Base-by-base conservation (phyloP, 169 alveolate species). In the Cryptosporidium baileyi region DNA sequence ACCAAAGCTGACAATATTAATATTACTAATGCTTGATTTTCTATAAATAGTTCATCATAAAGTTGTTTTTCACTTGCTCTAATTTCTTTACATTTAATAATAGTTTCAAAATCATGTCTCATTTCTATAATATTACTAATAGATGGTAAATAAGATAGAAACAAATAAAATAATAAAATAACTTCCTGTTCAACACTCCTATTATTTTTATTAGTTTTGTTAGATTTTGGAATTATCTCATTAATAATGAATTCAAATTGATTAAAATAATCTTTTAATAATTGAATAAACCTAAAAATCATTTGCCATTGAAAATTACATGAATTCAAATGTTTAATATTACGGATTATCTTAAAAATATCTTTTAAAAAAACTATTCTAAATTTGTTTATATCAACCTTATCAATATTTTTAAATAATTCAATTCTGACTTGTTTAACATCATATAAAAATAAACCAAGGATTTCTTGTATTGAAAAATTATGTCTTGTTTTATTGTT, bases 1-100 rank as follows among this genome's bases (percentile, higher is more conserved):
- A 57, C 85, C n/a, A 74, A 60, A 22, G 61, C 60, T 38, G 67
- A 51, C n/a, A 74, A 40, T 24, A 57, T 19, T 19, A 54, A n/a
- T 52, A 74, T 57, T 54, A 74, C 44, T 1, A 74, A 38, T 15
- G 74, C 30, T 40, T 74, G 85, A 19, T 57, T 51, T n/a, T 74
- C 85, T 30, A 74, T 74, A 74, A 74, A 74, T 9, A 74, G 51
- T 40, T 74, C 85, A 24, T 74, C 85, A 36, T 15, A 38, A 19
- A 74, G 26, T 19, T 22, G 60, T 36, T 36, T 54, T 38, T 74
- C 85, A 15, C 57, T 13, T 1, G 26, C 67, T 57, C 67, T 74
- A 7, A 54, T 40, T 7, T 32, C 34, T 22, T 17, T n/a, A 17
- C 47, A 36, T 19, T 74, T 74, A 8, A 15, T 38, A 5, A 74